phyloP scores from a whole-genome alignment of 208 protist species.

The Acanthamoeba healyi region DNA sequence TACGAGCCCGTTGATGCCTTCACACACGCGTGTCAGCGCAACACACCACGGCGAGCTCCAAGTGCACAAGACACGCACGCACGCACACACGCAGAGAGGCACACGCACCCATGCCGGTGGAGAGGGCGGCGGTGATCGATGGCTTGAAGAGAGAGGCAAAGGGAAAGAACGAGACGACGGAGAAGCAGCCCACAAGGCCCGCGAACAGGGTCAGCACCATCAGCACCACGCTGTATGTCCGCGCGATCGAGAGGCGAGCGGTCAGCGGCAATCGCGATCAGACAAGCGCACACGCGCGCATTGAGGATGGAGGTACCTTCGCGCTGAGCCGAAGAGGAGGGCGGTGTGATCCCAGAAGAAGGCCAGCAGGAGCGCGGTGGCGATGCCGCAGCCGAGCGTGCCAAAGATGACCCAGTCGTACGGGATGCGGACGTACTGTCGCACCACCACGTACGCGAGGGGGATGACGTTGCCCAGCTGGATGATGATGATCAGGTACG shows the following conservation, averaged over 20 bases:
- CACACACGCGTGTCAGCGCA: too few relatives aligned
- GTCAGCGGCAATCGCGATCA: too few relatives aligned
- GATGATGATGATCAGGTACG: conserved; percentile 61
- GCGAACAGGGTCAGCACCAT: neutral
- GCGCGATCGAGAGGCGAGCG: too few relatives aligned
- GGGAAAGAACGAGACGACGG: conserved; percentile 50
- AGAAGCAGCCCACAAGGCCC: conserved; percentile 57
- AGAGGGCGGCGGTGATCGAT: conserved; percentile 35
- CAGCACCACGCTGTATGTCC: conserved; percentile 56
- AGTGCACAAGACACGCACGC: too few relatives aligned
- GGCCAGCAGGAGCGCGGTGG: neutral
- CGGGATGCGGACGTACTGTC: conserved; percentile 8
- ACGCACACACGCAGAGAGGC: neutral
- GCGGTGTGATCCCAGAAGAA: conserved; percentile 8
- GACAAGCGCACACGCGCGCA: too few relatives aligned
- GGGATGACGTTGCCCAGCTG: conserved; percentile 68
- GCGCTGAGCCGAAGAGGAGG: neutral
- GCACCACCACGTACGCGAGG: conserved; percentile 7
- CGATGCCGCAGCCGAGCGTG: conserved; percentile 5
- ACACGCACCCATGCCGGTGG: conserved; percentile 16
- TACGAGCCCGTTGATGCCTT: conserved; percentile 16
- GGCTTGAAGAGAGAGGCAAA: conserved; percentile 44
- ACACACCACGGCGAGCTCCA: too few relatives aligned
- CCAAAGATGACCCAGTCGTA: conserved; percentile 37
- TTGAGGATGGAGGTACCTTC: too few relatives aligned